Evolutionary conservation across 768 basidiomycete species (phyloP), one percentile per base, ranked within the genome.

Genomic region (Chiua virens): DNA sequence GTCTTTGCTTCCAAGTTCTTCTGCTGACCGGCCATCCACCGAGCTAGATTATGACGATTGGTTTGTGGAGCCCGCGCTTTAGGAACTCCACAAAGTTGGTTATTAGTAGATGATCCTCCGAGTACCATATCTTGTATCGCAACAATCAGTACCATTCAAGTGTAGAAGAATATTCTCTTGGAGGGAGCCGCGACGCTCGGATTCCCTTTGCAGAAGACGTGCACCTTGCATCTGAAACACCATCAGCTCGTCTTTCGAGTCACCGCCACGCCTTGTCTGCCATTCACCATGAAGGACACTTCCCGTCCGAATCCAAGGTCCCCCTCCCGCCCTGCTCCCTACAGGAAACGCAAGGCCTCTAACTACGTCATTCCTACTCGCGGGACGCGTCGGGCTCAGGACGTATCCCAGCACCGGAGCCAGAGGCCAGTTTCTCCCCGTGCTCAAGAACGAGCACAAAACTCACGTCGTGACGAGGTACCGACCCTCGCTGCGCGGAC

Each of bases 261-360:
- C 53, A 58, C 62, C 62, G 53, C 59, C 17, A 28, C 45, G 15
- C 25, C 47, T 50, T 62, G 53, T 23, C 42, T 9, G 25, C 45
- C 39, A 34, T 23, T 50, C 44, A 50, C 32, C 62, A 65, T 66
- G 63, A 65, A 59, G 59, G 63, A 56, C 62, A 45, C 49, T 15
- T 47, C 58, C 18, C 61, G 59, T 56, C 54, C 53, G 44, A 55
- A 44, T 36, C 52, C 56, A 8, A 17, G 32, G 20, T 22, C 41
- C 2, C 39, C 59, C 45, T 39, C 40, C 23, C 55, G 50, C 14
- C 3, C 56, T 17, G 54, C 36, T 21, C 64, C 61, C 1, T 64
- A 66, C 56, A 59, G 45, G 39, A 65, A 52, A 49, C 52, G 45
- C 48, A 56, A 45, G 39, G 14, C 35, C 3, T 49, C 56, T 1